A percentile compares a stretch with the other conserved stretches of the same genome.
Conservation (phyloP, 345 rosid species). For the Theobroma cacao region DNA sequence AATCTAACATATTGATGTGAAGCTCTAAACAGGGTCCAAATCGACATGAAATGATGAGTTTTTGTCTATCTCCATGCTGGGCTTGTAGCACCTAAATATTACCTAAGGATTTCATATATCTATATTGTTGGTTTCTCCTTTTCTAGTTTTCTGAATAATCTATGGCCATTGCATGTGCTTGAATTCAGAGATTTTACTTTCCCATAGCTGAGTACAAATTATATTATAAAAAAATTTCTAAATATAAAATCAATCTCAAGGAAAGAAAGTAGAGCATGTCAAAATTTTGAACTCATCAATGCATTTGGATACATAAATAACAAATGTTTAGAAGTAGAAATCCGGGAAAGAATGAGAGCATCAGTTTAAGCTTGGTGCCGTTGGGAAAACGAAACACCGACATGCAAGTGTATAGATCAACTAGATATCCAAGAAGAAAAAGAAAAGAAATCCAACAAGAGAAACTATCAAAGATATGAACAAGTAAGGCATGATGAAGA, state of each 20-base stretch:
- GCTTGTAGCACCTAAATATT: not conserved
- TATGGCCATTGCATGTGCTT: not conserved
- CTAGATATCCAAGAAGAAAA: not conserved
- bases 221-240: not conserved
- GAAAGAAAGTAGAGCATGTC: not conserved
- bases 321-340: too few relatives aligned
- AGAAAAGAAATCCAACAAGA: not conserved
- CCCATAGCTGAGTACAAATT: not conserved
- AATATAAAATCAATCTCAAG: not conserved
- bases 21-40: too few relatives aligned
- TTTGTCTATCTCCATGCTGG: too few relatives aligned
- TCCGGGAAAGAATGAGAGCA: not conserved
- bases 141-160: not conserved
- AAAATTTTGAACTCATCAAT: not conserved
- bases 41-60: too few relatives aligned
- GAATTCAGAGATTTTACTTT: not conserved
- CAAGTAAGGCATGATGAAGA: not conserved
- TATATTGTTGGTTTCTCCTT: not conserved
- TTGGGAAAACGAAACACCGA: not conserved
- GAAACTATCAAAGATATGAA: not conserved
- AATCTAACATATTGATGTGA: too few relatives aligned
- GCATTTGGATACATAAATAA: not conserved
- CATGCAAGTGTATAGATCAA: conserved; percentile 10
- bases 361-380: not conserved
- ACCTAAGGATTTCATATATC: not conserved